Evolutionary conservation across 129 eudicot genomes (phyloP).

Genomic region (Arctium minus): DNA sequence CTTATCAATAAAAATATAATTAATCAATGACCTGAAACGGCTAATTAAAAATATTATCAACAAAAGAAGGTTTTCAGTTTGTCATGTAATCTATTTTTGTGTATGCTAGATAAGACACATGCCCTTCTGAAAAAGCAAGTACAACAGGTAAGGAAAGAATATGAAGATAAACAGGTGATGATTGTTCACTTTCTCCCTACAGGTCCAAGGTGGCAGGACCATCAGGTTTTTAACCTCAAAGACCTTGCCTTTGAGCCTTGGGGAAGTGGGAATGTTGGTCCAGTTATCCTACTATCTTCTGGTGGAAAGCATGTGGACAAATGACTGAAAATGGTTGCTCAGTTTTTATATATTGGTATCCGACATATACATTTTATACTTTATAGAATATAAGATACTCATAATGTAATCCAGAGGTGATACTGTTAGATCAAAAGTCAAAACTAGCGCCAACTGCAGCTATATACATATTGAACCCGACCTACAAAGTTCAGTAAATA

Average conservation of each 20-base stretch:
- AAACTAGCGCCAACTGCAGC: not conserved
- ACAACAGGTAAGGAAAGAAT: not conserved
- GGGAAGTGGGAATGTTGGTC: not conserved
- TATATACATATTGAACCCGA: not conserved
- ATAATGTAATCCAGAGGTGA: not conserved
- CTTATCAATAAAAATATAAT: constrained; percentile 1
- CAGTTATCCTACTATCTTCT: too few species aligned
- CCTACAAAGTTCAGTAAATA: not conserved
- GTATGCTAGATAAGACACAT: not conserved
- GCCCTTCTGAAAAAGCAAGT: not conserved
- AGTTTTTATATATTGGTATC: not conserved
- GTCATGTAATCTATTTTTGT: not conserved
- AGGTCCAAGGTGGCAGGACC: not conserved
- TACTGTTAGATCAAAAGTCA: not conserved
- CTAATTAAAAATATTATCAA: not conserved
- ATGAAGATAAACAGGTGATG: not conserved
- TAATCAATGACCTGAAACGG: not conserved
- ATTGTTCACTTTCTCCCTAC: not conserved
- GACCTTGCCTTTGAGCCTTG: not conserved
- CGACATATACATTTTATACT: not conserved
- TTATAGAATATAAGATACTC: not conserved
- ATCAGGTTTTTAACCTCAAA: not conserved
- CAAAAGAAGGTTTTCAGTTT: not conserved
- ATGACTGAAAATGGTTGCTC: not conserved
- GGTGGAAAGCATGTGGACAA: too few species aligned